Evolutionary conservation across 495 filamentous ascomycete species (phyloP).

Genomic region (Trichoderma reesei): DNA sequence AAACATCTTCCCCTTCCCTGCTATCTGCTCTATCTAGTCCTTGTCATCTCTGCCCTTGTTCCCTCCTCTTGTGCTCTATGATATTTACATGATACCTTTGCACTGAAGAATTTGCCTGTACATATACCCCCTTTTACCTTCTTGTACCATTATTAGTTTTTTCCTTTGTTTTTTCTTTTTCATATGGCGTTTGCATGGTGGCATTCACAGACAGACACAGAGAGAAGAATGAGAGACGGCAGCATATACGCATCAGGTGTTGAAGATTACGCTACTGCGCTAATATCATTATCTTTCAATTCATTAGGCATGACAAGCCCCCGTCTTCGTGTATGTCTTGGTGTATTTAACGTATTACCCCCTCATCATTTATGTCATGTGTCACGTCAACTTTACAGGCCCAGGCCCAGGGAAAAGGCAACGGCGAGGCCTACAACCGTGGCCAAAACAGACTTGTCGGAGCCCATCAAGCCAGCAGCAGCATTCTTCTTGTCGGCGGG

Average conservation of each 20-base stretch:
- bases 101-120: not conserved
- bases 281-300: conserved; percentile 8
- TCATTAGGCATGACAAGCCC: not conserved
- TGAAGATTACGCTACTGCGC: not conserved
- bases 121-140: not conserved
- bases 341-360: not conserved
- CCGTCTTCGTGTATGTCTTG: not conserved
- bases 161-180: not conserved
- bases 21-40: not conserved
- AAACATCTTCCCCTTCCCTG: not conserved
- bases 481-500: conserved; percentile 5
- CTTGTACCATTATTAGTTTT: not conserved
- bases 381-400: conserved; percentile 12
- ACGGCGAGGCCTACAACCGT: conserved; percentile 45
- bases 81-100: not conserved
- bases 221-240: too few species aligned
- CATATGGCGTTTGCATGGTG: not conserved
- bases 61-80: not conserved
- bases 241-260: not conserved
- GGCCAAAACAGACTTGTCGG: conserved; percentile 31
- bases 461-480: conserved; percentile 4
- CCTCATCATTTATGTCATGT: not conserved
- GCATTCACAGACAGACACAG: not conserved
- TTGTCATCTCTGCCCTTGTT: not conserved
- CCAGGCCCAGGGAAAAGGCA: conserved; percentile 33